A percentile compares a stretch with the other conserved stretches of the same genome.
phyloP scores from a whole-genome alignment of 257 asterid genomes.

The Nicotiana sylvestris region DNA sequence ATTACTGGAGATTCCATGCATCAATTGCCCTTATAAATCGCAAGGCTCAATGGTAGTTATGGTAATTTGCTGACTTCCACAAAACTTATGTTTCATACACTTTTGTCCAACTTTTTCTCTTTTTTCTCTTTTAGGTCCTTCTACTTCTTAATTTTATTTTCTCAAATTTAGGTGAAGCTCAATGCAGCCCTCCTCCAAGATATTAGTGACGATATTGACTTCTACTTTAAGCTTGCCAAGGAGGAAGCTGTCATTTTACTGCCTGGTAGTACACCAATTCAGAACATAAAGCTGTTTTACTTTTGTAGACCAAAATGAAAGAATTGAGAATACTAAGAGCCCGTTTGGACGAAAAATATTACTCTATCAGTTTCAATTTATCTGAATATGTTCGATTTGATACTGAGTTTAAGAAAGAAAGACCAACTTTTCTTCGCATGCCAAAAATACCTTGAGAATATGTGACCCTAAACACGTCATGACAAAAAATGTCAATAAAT shows the following conservation, averaged over 20 bases:
- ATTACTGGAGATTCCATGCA: slow-evolving; percentile 46
- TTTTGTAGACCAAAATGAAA: not conserved
- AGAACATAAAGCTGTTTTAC: not conserved
- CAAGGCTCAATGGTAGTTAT: slow-evolving; percentile 86
- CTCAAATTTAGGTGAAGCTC: slow-evolving; percentile 48
- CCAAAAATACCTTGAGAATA: not conserved
- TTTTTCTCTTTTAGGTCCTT: not conserved
- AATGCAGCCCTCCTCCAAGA: slow-evolving; percentile 47
- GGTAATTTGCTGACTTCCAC: slow-evolving; percentile 27
- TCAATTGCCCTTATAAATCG: slow-evolving; percentile 61
- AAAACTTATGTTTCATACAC: not conserved
- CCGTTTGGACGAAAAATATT: not conserved
- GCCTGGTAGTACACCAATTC: slow-evolving; percentile 47
- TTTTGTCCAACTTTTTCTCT: not conserved
- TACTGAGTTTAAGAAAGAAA: not conserved
- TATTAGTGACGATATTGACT: slow-evolving; percentile 67
- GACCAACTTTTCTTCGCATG: not conserved
- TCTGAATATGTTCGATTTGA: not conserved
- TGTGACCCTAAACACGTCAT: fast-evolving
- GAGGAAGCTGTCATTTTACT: slow-evolving; percentile 79
- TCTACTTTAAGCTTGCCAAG: slow-evolving; percentile 65
- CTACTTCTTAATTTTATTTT: not conserved
- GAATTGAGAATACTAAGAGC: not conserved
- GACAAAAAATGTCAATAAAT: not conserved
- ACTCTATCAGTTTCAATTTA: no score